These are phyloP conservation scores for Fraxinus nigra DNA, from an alignment of 305 asterid genomes.

Conservation along the genomic window DNA sequence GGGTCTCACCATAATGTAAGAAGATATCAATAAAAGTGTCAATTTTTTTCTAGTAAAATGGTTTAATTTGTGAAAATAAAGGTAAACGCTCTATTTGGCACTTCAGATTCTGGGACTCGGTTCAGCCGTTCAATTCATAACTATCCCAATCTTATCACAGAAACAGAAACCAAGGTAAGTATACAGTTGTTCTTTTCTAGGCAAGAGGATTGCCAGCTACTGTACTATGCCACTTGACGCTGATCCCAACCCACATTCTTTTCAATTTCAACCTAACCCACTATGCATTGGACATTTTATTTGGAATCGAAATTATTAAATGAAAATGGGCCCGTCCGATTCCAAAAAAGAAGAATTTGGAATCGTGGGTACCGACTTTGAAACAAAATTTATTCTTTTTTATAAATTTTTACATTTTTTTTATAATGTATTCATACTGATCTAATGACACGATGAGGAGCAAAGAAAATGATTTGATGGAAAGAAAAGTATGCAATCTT, in stretches of 20 bases:
- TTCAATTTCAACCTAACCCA: not conserved
- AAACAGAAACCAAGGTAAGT: not conserved
- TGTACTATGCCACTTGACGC: not conserved
- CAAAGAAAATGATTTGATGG: not conserved
- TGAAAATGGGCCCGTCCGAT: not conserved
- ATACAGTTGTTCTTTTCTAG: not conserved
- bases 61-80: not conserved
- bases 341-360: not conserved
- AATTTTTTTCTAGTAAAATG: too few relatives aligned
- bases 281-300: not conserved
- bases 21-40: too few relatives aligned
- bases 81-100: not conserved
- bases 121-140: not conserved
- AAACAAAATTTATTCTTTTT: too few relatives aligned
- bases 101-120: slow-evolving; percentile 1
- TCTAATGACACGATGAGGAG: not conserved
- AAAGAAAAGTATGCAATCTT: not conserved
- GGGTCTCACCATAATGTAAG: too few relatives aligned
- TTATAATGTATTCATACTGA: not conserved
- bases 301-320: not conserved
- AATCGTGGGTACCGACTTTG: not conserved
- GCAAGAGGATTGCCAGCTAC: not conserved
- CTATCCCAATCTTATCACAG: not conserved
- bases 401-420: too few relatives aligned
- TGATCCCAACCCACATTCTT: not conserved